A percentile compares a stretch with the other conserved stretches of the same genome.
Conservation (phyloP, 768 basidiomycete species). For the Kondoa subrosea region DNA sequence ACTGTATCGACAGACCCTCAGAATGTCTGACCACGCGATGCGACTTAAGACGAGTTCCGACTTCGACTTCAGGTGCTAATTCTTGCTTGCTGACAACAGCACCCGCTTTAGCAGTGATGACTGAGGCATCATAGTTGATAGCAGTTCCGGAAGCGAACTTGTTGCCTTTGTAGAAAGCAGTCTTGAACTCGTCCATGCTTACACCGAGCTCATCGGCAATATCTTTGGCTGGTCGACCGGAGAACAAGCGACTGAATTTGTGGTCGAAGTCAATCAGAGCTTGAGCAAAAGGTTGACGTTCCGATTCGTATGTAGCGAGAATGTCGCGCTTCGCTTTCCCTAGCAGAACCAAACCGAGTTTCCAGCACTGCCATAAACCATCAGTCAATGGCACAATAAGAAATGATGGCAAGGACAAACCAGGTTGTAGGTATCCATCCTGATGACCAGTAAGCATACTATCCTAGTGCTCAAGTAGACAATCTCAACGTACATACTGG, state of each 20-base stretch:
- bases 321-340: constrained; percentile 24
- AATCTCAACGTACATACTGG: background rate
- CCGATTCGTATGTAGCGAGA: constrained; percentile 35
- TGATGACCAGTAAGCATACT: constrained; percentile 4
- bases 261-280: constrained; percentile 36
- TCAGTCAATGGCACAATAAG: no score
- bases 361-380: constrained; percentile 13
- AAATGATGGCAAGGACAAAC: no score
- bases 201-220: constrained; percentile 13
- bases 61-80: constrained; percentile 20
- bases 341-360: constrained; percentile 23
- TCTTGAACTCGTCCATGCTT: constrained; percentile 25
- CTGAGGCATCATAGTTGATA: constrained; percentile 27
- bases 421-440: constrained; percentile 27
- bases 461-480: no score
- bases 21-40: constrained; percentile 26
- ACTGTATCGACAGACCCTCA: constrained; percentile 15
- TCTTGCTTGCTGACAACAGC: constrained; percentile 16
- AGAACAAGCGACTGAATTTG: constrained; percentile 49
- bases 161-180: constrained; percentile 20
- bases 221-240: constrained; percentile 45
- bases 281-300: constrained; percentile 44
- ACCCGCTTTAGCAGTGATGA: constrained; percentile 18
- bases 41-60: constrained; percentile 25
- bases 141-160: constrained; percentile 21